These are phyloP conservation scores for Mycena vulgaris DNA, from an alignment of 768 basidiomycete species.

Conservation along the genomic window DNA sequence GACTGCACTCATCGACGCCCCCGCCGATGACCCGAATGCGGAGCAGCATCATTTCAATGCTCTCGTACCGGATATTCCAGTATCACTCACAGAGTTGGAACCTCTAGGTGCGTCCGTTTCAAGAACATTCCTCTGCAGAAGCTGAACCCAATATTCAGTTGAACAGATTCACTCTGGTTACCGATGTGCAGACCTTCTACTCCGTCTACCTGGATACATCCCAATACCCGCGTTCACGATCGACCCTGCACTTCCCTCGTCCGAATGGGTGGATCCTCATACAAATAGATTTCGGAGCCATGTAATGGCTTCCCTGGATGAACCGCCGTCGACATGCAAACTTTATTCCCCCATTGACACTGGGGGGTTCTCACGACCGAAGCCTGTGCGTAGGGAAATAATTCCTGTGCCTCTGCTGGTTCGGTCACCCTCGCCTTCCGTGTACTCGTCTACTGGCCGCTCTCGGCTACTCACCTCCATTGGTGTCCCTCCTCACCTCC, in stretches of 20 bases:
- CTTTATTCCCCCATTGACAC: slow-evolving; percentile 63
- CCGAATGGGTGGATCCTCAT: slow-evolving; percentile 71
- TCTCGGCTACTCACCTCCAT: slow-evolving; percentile 67
- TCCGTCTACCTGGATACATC: slow-evolving; percentile 80
- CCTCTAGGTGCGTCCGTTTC: slow-evolving; percentile 56
- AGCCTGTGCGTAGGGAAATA: slow-evolving; percentile 55
- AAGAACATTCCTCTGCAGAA: not conserved
- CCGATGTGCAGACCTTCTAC: slow-evolving; percentile 77
- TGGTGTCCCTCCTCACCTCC: slow-evolving; percentile 69
- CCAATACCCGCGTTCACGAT: slow-evolving; percentile 81
- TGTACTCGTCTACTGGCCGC: slow-evolving; percentile 72
- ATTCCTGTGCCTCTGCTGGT: slow-evolving; percentile 79
- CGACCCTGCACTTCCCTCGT: slow-evolving; percentile 70
- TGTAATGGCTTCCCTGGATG: slow-evolving; percentile 60
- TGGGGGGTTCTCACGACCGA: slow-evolving; percentile 37
- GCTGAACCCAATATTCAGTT: slow-evolving; percentile 50
- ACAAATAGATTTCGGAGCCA: slow-evolving; percentile 62
- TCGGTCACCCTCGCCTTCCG: slow-evolving; percentile 63
- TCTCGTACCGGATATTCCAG: slow-evolving; percentile 67
- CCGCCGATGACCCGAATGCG: slow-evolving; percentile 30
- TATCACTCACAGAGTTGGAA: slow-evolving; percentile 62
- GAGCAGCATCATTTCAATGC: slow-evolving; percentile 42
- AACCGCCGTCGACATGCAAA: slow-evolving; percentile 44
- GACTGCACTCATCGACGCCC: slow-evolving; percentile 64
- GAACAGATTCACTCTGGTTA: slow-evolving; percentile 77